Evolutionary conservation across 257 asterid species (phyloP).

Genomic region (Fraxinus quadrangulata): DNA sequence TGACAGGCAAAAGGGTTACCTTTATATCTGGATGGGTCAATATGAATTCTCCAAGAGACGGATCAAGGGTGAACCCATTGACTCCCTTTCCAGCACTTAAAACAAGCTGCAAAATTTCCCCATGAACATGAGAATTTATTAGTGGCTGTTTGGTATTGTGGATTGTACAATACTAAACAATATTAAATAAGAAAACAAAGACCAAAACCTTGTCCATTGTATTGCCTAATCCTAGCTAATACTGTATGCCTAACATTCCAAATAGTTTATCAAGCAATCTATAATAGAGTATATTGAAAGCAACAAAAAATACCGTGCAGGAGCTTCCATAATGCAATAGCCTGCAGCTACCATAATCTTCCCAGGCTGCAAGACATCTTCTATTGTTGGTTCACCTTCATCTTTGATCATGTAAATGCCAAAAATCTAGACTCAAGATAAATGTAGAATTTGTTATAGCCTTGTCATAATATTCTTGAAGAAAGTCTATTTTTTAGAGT

Average conservation of each 20-base stretch:
- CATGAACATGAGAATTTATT: not conserved
- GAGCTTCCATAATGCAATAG: slow-evolving; percentile 97
- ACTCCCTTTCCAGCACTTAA: slow-evolving; percentile 87
- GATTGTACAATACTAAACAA: not conserved
- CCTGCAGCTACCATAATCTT: slow-evolving; percentile 93
- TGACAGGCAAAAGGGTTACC: slow-evolving; percentile 41
- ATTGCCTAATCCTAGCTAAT: not conserved
- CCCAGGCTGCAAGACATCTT: slow-evolving; percentile 93
- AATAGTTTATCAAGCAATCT: slow-evolving; percentile 12
- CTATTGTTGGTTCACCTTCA: slow-evolving; percentile 62
- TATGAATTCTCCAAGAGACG: slow-evolving; percentile 96
- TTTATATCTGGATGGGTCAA: slow-evolving; percentile 91
- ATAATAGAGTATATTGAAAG: not conserved
- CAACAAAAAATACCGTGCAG: slow-evolving; percentile 64
- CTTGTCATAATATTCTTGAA: not conserved
- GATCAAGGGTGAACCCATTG: slow-evolving; percentile 95
- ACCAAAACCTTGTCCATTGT: not conserved
- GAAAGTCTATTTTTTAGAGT: slow-evolving; percentile 1
- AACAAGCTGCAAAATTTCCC: slow-evolving; percentile 57
- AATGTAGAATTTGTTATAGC: not conserved
- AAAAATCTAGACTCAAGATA: slow-evolving; percentile 61
- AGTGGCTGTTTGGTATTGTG: not conserved
- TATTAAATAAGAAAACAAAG: not conserved
- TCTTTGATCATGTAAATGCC: slow-evolving; percentile 76
- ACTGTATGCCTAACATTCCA: not conserved